Conservation (phyloP, 164 flowering plant species). For the Piper longum region DNA sequence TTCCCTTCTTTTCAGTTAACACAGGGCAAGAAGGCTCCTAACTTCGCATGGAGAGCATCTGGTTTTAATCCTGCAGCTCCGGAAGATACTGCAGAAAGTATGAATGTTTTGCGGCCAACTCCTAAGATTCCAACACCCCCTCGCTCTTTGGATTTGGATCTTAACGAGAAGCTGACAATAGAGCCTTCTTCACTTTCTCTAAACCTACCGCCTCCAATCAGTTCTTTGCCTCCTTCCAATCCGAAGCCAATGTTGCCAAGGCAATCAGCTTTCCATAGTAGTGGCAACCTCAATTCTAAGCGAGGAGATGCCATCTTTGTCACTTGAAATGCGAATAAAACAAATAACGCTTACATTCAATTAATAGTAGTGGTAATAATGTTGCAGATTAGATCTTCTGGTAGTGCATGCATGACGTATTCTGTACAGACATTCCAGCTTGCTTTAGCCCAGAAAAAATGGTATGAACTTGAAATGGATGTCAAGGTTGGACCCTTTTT, state of each 20-base stretch:
- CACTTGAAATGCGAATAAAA: constrained; percentile 8
- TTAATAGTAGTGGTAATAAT: neutral
- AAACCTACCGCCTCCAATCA: constrained; percentile 5
- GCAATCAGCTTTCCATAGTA: constrained; percentile 17
- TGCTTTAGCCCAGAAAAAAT: too few species aligned
- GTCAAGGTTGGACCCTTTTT: too few species aligned
- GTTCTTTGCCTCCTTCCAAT: constrained; percentile 4
- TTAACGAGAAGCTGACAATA: constrained; percentile 5
- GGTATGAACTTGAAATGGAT: too few species aligned
- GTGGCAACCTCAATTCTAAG: constrained; percentile 16
- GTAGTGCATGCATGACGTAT: neutral
- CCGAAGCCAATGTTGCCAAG: constrained; percentile 7
- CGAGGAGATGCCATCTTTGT: constrained; percentile 18
- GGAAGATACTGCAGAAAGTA: neutral
- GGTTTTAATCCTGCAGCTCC: neutral
- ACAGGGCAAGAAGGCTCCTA: neutral
- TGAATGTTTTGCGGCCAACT: constrained; percentile 12
- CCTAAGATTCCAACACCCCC: constrained; percentile 14
- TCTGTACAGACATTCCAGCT: neutral
- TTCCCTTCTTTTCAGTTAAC: neutral
- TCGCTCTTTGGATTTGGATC: constrained; percentile 12
- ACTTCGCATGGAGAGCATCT: neutral
- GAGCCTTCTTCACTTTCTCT: constrained; percentile 6
- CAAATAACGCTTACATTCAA: too few species aligned
- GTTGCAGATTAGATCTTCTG: neutral